Evolutionary conservation across 2,329 filamentous ascomycete species (phyloP), one percentile per base, ranked within the genome.

Genomic region (Sporothrix pallida): DNA sequence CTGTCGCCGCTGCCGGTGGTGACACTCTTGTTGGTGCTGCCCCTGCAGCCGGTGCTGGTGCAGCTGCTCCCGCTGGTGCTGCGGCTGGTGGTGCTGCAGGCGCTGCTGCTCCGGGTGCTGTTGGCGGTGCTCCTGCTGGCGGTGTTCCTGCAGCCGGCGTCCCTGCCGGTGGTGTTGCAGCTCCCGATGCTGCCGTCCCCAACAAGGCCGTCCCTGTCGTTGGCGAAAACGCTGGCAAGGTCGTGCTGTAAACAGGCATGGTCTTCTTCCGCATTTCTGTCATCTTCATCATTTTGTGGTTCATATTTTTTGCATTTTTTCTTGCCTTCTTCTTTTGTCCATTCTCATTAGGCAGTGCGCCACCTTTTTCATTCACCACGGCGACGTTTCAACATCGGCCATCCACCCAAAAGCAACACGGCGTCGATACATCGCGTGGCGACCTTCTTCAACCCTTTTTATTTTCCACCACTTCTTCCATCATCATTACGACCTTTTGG

Each of bases 1-100:
- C 20, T 10, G 63, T 12, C 17, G 63, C 63, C 12, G 42, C 46
- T 15, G 63, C 23, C 72, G 85, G 31, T 7, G 31, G 31, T 7
- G 31, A 37, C 31, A 37, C 86, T 4, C 72, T 60, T 9, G 69
- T 50, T 6, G 56, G 70, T 23, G 60, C 13, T 10, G 70, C 65
- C 12, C 58, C 10, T 17, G 70, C 8, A 0, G 31, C 15, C 9
- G 74, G 42, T 65, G 74, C 48, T 5, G 75, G 56, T 48, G 74
- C 72, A 15, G 74, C 46, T 12, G 48, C 70, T 42, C 44, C 23
- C 2, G 37, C 50, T 20, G 72, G 10, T 44, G 70, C 52, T 60
- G 58, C 50, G 12, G 72, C 56, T 13, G 54, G 23, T 20, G 73
- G 13, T 54, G 71, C 56, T 7, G 62, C 58, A 56, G 70, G 2